Conservation (phyloP, 2,329 filamentous ascomycete genomes). For the Apiospora phragmitis region DNA sequence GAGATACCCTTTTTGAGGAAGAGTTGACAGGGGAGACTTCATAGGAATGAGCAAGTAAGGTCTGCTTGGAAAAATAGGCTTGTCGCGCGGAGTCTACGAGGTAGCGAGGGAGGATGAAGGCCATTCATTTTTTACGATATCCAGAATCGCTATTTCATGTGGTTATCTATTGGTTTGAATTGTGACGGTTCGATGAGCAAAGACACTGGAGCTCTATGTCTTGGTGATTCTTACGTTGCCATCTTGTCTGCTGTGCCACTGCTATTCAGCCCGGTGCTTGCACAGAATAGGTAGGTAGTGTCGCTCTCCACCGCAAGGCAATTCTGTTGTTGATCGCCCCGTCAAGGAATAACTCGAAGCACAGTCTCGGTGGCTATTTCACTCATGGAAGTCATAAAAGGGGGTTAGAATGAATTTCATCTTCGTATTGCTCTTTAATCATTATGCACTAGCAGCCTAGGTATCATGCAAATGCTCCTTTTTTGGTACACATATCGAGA, state of each 20-base stretch:
- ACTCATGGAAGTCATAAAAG: background rate
- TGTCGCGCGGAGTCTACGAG: background rate
- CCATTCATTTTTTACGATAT: conserved; percentile 4
- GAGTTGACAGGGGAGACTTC: background rate
- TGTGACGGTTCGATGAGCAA: background rate
- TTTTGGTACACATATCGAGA: background rate
- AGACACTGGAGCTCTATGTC: background rate
- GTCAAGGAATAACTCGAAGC: background rate
- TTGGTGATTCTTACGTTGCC: background rate
- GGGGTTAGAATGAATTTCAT: background rate
- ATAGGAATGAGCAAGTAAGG: background rate
- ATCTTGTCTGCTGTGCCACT: background rate
- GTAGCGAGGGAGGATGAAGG: background rate
- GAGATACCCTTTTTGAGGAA: conserved; percentile 2
- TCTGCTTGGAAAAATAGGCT: background rate
- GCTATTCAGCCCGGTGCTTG: background rate
- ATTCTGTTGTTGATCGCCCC: background rate
- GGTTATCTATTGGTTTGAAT: background rate
- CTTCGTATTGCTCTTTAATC: background rate
- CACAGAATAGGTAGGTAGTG: background rate
- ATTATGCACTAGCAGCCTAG: background rate
- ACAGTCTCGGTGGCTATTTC: background rate
- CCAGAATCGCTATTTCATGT: background rate
- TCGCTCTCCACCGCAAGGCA: background rate
- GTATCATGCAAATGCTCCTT: conserved; percentile 3